Base-by-base conservation (phyloP, 2,329 filamentous ascomycete genomes). In the Pezicula radicicola region DNA sequence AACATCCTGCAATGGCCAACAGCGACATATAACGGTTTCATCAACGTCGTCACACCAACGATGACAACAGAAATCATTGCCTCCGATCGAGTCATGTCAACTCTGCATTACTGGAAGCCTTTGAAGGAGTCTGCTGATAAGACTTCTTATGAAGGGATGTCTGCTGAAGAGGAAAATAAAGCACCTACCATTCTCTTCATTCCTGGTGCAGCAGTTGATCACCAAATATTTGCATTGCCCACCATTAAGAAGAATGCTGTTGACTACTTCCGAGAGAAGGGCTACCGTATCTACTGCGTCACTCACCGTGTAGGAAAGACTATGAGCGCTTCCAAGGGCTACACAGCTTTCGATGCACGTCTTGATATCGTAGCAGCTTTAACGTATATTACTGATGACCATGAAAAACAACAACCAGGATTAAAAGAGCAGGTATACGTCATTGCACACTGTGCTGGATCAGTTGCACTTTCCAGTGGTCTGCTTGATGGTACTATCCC, bases 361-460 rank as follows among this genome's bases (percentile, higher is more conserved):
- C 73, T 80, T 5, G 81, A 85, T 60, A 68, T 84, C 40, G 71
- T 66, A 37, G 81, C 80, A 6, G 76, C 74, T 18, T 63, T 84
- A n/a, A 68, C 77, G 50, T 68, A 71, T 52, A 77, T 84, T 51
- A 75, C 78, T 15, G 46, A 65, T 27, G 48, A 39, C 2, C 13
- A 47, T 19, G 28, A 59, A 57, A 25, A 25, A 25, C 25, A 25
- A 25, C 25, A 25, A 6, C 2, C 4, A 25, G 25, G 25, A 25
- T 25, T 25, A 6, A 36, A 59, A 27, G 55, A 59, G 30, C 72
- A 70, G 53, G 63, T 80, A 33, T 84, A 84, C 65, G 72, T 73
- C 6, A 71, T 85, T 30, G 75, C 77, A 1, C 81, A 85, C 66
- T 85, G 81, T 66, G 77, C 82, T 71, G 82, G 81, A 41, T 77